Conservation (phyloP, 257 asterid species). For the Salvia splendens region DNA sequence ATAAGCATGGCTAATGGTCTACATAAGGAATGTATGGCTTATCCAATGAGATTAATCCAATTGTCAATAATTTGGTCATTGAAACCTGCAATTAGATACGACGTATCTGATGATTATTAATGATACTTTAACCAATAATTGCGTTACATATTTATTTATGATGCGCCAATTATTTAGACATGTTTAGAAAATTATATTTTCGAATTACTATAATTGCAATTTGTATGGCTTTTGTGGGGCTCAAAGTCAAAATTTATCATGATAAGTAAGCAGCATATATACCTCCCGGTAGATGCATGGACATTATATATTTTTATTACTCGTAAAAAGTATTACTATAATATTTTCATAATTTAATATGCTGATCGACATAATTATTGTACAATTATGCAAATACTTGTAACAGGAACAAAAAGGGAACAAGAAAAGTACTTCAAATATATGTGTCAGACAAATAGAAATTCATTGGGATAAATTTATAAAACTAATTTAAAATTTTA, state of each 20-base stretch:
- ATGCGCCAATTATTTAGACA: constrained; percentile 16
- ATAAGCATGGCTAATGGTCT: not conserved
- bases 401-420: too few relatives aligned
- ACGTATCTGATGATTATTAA: constrained; percentile 16
- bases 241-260: constrained; percentile 25
- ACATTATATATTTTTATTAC: not conserved
- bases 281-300: too few relatives aligned
- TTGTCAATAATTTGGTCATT: constrained; percentile 35
- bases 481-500: too few relatives aligned
- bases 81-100: constrained; percentile 24
- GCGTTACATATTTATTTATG: constrained; percentile 22
- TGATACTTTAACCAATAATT: constrained; percentile 23
- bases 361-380: too few relatives aligned
- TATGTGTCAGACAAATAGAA: too few relatives aligned
- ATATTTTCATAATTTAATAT: too few relatives aligned
- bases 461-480: too few relatives aligned
- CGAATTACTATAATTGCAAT: constrained; percentile 27
- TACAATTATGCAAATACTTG: too few relatives aligned
- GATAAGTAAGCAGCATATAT: too few relatives aligned
- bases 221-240: constrained; percentile 34
- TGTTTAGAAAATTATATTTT: not conserved
- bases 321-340: too few relatives aligned
- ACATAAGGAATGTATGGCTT: not conserved
- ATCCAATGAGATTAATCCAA: constrained; percentile 19
- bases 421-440: too few relatives aligned